Percentiles rank a stretch among this genome's conserved stretches.
phyloP scores from a whole-genome alignment of 176 grass and related monocot genomes.

The Carex parvula region DNA sequence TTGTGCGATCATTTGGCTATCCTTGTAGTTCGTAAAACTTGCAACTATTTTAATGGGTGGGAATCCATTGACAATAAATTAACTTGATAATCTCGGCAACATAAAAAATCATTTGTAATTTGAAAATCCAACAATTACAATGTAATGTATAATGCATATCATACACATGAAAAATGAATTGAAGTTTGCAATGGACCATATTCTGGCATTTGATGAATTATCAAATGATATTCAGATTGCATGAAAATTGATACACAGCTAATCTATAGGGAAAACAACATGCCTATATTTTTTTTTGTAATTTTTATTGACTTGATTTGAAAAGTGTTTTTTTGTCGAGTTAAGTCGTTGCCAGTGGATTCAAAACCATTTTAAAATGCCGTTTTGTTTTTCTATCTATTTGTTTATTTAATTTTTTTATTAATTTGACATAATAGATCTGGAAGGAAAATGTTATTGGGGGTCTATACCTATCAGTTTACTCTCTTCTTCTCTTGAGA shows the following conservation, averaged over 20 bases:
- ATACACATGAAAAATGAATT: neutral
- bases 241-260: neutral
- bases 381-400: conserved; percentile 24
- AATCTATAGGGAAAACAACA: neutral
- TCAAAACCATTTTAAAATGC: too few relatives aligned
- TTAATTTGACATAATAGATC: conserved; percentile 38
- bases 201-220: neutral
- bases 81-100: neutral
- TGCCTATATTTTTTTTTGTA: conserved; percentile 4
- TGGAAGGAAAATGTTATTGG: conserved; percentile 76
- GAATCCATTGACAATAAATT: neutral
- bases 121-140: neutral
- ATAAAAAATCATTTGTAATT: neutral
- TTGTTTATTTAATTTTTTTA: conserved; percentile 29
- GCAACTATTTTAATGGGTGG: neutral
- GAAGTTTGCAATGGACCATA: neutral
- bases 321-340: too few relatives aligned
- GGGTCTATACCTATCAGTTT: conserved; percentile 73
- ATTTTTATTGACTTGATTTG: neutral
- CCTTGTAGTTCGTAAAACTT: neutral
- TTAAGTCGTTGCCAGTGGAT: too few relatives aligned
- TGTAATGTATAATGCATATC: neutral
- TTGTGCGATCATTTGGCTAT: neutral
- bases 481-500: conserved; percentile 61
- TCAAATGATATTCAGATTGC: neutral